Conservation (phyloP, 202 grass and related monocot genomes). For the Zizania palustris region DNA sequence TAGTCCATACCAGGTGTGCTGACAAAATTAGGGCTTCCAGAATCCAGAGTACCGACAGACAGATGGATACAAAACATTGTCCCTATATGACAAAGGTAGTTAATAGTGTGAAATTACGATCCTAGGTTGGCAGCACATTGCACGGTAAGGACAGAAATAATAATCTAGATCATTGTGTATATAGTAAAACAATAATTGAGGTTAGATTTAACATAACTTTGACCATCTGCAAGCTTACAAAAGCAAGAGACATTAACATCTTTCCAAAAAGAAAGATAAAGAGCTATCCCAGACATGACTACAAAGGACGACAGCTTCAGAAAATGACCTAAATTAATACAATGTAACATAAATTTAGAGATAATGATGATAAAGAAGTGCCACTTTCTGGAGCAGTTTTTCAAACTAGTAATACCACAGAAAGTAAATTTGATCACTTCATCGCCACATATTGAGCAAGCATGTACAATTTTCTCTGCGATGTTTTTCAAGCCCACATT, state of each 20-base stretch:
- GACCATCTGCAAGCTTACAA: constrained; percentile 54
- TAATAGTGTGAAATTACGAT: constrained; percentile 35
- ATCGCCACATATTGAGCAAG: constrained; percentile 11
- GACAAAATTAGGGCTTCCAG: constrained; percentile 22
- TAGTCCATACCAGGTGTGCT: constrained; percentile 31
- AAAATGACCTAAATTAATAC: constrained; percentile 26
- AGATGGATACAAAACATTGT: constrained; percentile 38
- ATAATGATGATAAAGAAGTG: not conserved
- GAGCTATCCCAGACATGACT: constrained; percentile 22
- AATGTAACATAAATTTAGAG: constrained; percentile 12
- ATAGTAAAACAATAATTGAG: constrained; percentile 37
- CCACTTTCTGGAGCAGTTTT: not conserved
- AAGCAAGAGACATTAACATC: constrained; percentile 38
- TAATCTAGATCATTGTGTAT: constrained; percentile 34
- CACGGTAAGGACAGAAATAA: constrained; percentile 22
- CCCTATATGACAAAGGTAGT: constrained; percentile 50
- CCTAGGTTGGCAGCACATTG: constrained; percentile 4
- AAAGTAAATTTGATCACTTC: constrained; percentile 16
- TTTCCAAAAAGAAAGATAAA: constrained; percentile 27
- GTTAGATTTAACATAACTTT: constrained; percentile 40
- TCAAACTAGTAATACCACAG: not conserved
- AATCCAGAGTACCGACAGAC: constrained; percentile 39
- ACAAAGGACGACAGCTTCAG: not conserved
- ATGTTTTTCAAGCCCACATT: not conserved
- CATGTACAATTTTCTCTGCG: not conserved